Evolutionary conservation across 306 rosid genomes (phyloP), one percentile per base, ranked within the genome.

Genomic region (Malus sieversii): DNA sequence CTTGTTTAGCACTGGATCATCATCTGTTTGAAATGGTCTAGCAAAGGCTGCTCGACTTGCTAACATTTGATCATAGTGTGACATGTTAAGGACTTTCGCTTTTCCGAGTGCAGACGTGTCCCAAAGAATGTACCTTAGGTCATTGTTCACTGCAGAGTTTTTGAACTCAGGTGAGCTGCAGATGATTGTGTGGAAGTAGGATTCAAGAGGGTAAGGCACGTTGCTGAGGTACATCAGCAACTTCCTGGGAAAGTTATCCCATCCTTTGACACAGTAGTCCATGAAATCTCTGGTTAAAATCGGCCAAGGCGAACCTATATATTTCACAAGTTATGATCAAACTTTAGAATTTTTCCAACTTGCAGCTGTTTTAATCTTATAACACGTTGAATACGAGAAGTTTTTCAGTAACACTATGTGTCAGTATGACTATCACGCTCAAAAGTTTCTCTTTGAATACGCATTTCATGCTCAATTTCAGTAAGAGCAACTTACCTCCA

Each of bases 171-270:
- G 78, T 46, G 93, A 79, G 82, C 88, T 92, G 64, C 97, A 89
- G 32, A 92, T 61, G 16, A 89, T 79, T 23, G 90, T 89, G 75
- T 92, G 97, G 88, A 92, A 89, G 79, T 92, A 92, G 18, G 87
- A 82, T 64, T 88, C 86, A 20, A 85, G 74, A 33, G 97, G 91
- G 79, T 85, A 87, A n/a, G 72, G 84, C 75, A 86, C 81, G 71
- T 90, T 93, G 86, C 75, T 89, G 80, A 87, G 80, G 86, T 89
- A 91, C 94, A 89, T 86, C 67, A 91, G 83, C 12, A 89, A 76
- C 66, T 60, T 86, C 80, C 97, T 86, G 11, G 97, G 92, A 40
- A 89, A 71, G 62, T 91, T 91, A 79, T 89, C 97, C 94, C 93
- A 89, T 16, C 92, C 97, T 27, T 64, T 66, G 2, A 91, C 80